Base-by-base conservation (phyloP, 2,329 filamentous ascomycete genomes). In the Exophiala phaeomuriformis region DNA sequence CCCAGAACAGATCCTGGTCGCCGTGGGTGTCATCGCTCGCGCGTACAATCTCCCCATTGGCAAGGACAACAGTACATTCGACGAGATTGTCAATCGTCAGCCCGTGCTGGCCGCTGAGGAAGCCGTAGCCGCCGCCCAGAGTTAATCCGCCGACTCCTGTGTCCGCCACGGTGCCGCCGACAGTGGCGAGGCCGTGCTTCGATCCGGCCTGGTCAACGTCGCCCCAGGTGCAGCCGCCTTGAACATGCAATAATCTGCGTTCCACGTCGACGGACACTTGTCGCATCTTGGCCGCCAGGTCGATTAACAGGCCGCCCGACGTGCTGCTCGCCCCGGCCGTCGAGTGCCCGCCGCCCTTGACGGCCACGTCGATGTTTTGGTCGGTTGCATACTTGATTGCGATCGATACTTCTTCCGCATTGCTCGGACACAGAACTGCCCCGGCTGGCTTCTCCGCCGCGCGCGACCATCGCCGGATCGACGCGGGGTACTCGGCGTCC, bases 91-190 rank as follows among this genome's bases (percentile, higher is more conserved):
- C 78, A 47, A 79, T 75, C 0, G 71, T 71, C 4, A 84, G 69
- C 0, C 83, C 83, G 49, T 80, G 69, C 32, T 70, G 68, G 0
- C 78, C 76, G 29, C 72, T 76, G 10, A 84, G 67, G 65, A 77
- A 75, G 1, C 82, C 80, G 61, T 79, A 81, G 1, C 81, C 81
- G 28, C 80, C 81, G 0, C 79, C 79, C 1, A 83, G 64, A 0
- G 76, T 75, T 9, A 84, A 68, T 0, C 79, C 82, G 1, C 79
- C 81, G 4, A 84, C 77, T 4, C 82, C 81, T 1, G 80, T 84
- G 58, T 83, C 78, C 40, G 78, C 78, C 6, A 84, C 79, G 0
- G 81, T 82, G 2, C 82, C 82, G 5, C 80, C 81, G 0, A 83
- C 77, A 1, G 79, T 79, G 1, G 79, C 81, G 2, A 84, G 72